Percentiles rank a stretch among this genome's conserved stretches.
Evolutionary conservation across 2,329 filamentous ascomycete species (phyloP).

Genomic region (Lachnum nothofagi): DNA sequence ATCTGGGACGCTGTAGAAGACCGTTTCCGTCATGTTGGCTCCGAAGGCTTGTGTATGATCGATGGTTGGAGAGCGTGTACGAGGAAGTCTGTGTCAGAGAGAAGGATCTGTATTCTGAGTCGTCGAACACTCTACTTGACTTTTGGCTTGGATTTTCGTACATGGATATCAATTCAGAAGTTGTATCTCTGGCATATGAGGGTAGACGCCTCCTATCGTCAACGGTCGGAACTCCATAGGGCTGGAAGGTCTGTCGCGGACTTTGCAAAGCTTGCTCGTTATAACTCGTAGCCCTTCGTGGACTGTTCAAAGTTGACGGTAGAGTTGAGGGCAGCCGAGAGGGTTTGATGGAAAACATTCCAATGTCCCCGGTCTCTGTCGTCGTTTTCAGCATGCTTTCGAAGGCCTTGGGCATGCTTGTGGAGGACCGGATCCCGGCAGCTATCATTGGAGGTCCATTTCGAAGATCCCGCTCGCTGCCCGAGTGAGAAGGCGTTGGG

Average conservation of each 20-base stretch:
- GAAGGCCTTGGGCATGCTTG: conserved; percentile 39
- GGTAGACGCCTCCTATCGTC: conserved; percentile 44
- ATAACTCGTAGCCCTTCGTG: conserved; percentile 19
- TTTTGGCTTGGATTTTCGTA: conserved; percentile 48
- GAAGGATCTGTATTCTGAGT: conserved; percentile 45
- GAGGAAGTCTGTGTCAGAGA: conserved; percentile 48
- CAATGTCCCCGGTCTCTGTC: conserved; percentile 62
- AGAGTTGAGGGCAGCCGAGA: conserved; percentile 27
- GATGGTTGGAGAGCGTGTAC: conserved; percentile 41
- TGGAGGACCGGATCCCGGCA: conserved; percentile 35
- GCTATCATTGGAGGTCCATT: conserved; percentile 35
- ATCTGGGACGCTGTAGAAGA: conserved; percentile 48
- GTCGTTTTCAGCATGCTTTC: conserved; percentile 62
- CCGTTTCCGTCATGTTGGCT: conserved; percentile 40
- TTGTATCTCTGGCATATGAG: conserved; percentile 43
- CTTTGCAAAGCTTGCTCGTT: conserved; percentile 19
- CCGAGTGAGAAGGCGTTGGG: conserved; percentile 17
- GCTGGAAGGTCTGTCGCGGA: conserved; percentile 19
- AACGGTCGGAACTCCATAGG: conserved; percentile 27
- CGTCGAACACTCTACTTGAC: conserved; percentile 41
- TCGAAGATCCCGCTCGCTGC: conserved; percentile 12
- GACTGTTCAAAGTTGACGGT: conserved; percentile 22
- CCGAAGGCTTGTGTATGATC: conserved; percentile 45
- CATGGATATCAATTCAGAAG: conserved; percentile 52
- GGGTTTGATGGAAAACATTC: conserved; percentile 52